Evolutionary conservation across 2,329 filamentous ascomycete genomes (phyloP).

Genomic region (Beauveria asiatica): DNA sequence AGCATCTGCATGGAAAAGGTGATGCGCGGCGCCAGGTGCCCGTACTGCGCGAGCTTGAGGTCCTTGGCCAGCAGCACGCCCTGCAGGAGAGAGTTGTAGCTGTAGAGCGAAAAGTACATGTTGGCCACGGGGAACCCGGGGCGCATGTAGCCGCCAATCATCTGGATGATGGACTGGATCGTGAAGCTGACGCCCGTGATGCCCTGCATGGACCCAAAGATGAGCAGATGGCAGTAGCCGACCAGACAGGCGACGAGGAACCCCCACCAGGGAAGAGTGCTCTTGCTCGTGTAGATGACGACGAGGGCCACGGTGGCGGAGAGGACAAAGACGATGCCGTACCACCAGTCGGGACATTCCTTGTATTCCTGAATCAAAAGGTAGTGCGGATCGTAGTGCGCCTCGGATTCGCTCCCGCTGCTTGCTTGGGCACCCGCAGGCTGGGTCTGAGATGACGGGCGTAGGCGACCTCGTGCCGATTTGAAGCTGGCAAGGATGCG

Average conservation of each 20-base stretch:
- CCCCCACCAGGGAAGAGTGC: conserved; percentile 28
- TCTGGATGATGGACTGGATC: conserved; percentile 32
- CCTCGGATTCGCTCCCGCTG: conserved; percentile 13
- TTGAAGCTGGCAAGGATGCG: neutral
- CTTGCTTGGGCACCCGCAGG: neutral
- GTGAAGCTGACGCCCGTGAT: conserved; percentile 32
- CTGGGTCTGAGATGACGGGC: neutral
- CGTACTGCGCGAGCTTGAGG: conserved; percentile 27
- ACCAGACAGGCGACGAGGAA: conserved; percentile 31
- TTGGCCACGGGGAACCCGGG: conserved; percentile 32
- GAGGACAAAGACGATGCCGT: conserved; percentile 24
- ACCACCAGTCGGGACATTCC: conserved; percentile 36
- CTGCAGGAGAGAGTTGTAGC: conserved; percentile 25
- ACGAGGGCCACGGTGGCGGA: conserved; percentile 29
- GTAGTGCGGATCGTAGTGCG: conserved; percentile 31
- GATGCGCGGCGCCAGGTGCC: conserved; percentile 13
- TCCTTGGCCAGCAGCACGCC: conserved; percentile 22
- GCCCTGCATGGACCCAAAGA: conserved; percentile 31
- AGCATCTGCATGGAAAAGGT: conserved; percentile 27
- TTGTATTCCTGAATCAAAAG: conserved; percentile 31
- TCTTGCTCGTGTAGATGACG: conserved; percentile 24
- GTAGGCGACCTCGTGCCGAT: neutral
- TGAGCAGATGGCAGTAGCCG: conserved; percentile 27
- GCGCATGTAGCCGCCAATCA: conserved; percentile 39
- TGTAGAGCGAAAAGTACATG: conserved; percentile 34